A percentile compares a stretch with the other conserved stretches of the same genome.
Evolutionary conservation across 129 eudicot genomes (phyloP).

Genomic region (Rutidosis leptorrhynchoides): DNA sequence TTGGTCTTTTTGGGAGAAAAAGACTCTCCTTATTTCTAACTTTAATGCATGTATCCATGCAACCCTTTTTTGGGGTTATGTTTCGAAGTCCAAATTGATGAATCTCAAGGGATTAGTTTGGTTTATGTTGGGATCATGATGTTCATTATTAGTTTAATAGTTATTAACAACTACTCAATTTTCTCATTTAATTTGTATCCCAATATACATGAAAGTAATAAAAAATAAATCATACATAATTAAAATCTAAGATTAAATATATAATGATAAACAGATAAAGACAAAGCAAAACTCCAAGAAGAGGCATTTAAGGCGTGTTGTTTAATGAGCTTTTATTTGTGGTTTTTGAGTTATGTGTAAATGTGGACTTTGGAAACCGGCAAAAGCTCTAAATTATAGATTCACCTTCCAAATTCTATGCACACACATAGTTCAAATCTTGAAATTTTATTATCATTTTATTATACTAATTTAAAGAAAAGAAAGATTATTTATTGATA

Average conservation of each 20-base stretch:
- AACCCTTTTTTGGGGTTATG: conserved; percentile 35
- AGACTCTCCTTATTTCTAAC: conserved; percentile 30
- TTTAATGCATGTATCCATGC: conserved; percentile 32
- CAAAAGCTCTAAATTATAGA: conserved; percentile 38
- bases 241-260: background rate
- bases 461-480: background rate
- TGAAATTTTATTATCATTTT: conserved; percentile 20
- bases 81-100: conserved; percentile 33
- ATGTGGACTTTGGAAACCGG: conserved; percentile 42
- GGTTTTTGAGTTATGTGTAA: conserved; percentile 34
- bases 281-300: conserved; percentile 35
- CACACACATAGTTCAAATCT: conserved; percentile 30
- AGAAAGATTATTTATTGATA: conserved; percentile 4
- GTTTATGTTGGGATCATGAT: conserved; percentile 40
- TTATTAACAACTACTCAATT: conserved; percentile 2
- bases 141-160: conserved; percentile 11
- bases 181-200: conserved; percentile 20
- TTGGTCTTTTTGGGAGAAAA: conserved; percentile 42
- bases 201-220: conserved; percentile 34
- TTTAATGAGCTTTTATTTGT: conserved; percentile 34
- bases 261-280: conserved; percentile 30
- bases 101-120: conserved; percentile 42
- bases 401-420: conserved; percentile 36
- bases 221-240: background rate
- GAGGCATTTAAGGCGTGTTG: conserved; percentile 20